phyloP scores from a whole-genome alignment of 192 early-diverging fungal species.

The Helicostylum pulchrum region DNA sequence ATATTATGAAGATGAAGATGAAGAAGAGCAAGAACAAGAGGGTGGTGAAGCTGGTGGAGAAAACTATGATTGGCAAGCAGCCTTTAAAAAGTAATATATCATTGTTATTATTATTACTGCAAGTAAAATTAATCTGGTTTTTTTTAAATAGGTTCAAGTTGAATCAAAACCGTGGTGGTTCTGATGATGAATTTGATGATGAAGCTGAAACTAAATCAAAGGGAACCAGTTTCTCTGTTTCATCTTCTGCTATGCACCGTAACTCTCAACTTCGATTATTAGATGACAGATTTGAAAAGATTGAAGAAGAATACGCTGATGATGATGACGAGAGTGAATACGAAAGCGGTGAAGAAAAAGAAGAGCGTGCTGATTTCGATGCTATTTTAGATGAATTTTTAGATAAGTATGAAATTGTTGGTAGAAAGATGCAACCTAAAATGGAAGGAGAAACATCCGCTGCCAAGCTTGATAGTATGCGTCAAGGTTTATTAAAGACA shows the following conservation, averaged over 20 bases:
- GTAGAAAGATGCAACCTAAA: conserved; percentile 61
- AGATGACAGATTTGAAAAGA: conserved; percentile 91
- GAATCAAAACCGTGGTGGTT: conserved; percentile 30
- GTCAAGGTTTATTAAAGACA: conserved; percentile 48
- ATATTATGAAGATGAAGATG: conserved; percentile 47
- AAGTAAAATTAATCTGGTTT: not conserved
- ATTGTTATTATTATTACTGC: not conserved
- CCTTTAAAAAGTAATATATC: conserved; percentile 45
- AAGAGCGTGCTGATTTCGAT: conserved; percentile 69
- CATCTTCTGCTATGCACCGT: conserved; percentile 90
- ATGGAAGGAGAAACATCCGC: conserved; percentile 61
- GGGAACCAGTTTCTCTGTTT: conserved; percentile 76
- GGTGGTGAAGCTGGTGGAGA: conserved; percentile 43
- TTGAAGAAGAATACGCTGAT: conserved; percentile 54
- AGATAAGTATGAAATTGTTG: conserved; percentile 72
- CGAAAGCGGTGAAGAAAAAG: conserved; percentile 46
- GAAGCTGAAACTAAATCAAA: conserved; percentile 47
- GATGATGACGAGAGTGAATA: conserved; percentile 56
- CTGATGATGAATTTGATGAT: conserved; percentile 45
- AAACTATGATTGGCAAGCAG: conserved; percentile 46
- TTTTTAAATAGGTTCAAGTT: conserved; percentile 38
- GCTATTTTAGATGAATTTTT: conserved; percentile 74
- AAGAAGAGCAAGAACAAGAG: conserved; percentile 37
- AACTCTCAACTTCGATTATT: conserved; percentile 85
- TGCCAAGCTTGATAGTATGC: conserved; percentile 60